Evolutionary conservation across 2,329 filamentous ascomycete species (phyloP).

Genomic region (Gaeumannomyces sp.): DNA sequence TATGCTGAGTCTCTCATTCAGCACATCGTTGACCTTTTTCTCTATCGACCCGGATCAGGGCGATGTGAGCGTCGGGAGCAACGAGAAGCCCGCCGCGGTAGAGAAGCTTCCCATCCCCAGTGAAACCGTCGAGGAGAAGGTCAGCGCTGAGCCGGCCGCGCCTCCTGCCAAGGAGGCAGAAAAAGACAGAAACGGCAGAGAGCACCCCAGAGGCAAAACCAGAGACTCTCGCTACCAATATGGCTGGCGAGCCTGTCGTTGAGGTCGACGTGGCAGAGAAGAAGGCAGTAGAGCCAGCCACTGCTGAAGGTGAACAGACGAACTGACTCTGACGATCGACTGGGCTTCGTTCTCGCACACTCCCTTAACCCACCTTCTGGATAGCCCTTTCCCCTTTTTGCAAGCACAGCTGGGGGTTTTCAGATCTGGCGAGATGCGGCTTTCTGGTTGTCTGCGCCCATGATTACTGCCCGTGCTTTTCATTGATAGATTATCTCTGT

Average conservation of each 20-base stretch:
- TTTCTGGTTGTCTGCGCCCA: not conserved
- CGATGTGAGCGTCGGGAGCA: conserved; percentile 31
- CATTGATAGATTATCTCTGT: not conserved
- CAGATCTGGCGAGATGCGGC: not conserved
- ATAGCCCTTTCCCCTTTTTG: not conserved
- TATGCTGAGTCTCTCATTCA: conserved; percentile 40
- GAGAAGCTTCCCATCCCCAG: not conserved
- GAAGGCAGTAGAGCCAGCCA: conserved; percentile 9
- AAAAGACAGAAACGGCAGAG: conserved; percentile 8
- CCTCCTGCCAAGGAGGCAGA: conserved; percentile 5
- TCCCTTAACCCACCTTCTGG: not conserved
- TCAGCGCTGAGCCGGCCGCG: not conserved
- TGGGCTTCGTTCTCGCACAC: not conserved
- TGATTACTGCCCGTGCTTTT: not conserved
- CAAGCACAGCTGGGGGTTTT: not conserved
- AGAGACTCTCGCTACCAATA: conserved; percentile 16
- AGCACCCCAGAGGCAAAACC: conserved; percentile 10
- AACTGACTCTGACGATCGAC: not conserved
- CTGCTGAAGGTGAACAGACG: conserved; percentile 6
- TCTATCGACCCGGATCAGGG: conserved; percentile 47
- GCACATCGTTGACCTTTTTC: conserved; percentile 41
- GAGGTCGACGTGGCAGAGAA: conserved; percentile 9
- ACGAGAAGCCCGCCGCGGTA: conserved; percentile 4
- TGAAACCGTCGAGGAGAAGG: conserved; percentile 14
- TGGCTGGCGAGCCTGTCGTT: conserved; percentile 9